Evolutionary conservation across 371 early-diverging fungal genomes (phyloP).

Genomic region (Mucor saturninus): DNA sequence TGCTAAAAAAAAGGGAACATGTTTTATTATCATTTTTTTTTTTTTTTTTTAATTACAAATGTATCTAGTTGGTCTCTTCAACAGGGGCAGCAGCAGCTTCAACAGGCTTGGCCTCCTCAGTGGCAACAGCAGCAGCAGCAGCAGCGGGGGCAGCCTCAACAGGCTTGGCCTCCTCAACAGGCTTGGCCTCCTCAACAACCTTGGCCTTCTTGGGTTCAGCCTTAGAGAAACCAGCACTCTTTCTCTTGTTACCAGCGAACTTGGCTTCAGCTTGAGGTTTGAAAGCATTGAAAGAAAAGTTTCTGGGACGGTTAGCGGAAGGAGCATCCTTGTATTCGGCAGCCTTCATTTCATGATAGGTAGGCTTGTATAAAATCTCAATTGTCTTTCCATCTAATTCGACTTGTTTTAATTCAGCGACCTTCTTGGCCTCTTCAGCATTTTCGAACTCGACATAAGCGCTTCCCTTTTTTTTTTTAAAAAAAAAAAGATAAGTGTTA

Average conservation of each 20-base stretch:
- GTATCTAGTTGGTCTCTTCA: not conserved
- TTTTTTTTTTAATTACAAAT: not conserved
- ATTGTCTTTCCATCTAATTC: conserved; percentile 62
- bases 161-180: conserved; percentile 5
- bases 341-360: conserved; percentile 26
- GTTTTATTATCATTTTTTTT: not conserved
- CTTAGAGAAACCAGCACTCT: conserved; percentile 4
- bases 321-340: conserved; percentile 34
- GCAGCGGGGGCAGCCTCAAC: not conserved
- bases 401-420: conserved; percentile 47
- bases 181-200: conserved; percentile 20
- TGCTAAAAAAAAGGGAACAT: not conserved
- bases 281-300: conserved; percentile 29
- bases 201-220: conserved; percentile 20
- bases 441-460: conserved; percentile 67
- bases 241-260: conserved; percentile 25
- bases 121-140: not conserved
- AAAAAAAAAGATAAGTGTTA: not conserved
- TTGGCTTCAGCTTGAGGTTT: not conserved
- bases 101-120: not conserved
- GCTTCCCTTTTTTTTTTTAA: conserved; percentile 44
- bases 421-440: conserved; percentile 57
- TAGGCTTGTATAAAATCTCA: conserved; percentile 36
- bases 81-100: not conserved
- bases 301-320: conserved; percentile 7